A percentile compares a stretch with the other conserved stretches of the same genome.
Conservation (phyloP, 2,329 filamentous ascomycete species). For the Setomelanomma holmii region DNA sequence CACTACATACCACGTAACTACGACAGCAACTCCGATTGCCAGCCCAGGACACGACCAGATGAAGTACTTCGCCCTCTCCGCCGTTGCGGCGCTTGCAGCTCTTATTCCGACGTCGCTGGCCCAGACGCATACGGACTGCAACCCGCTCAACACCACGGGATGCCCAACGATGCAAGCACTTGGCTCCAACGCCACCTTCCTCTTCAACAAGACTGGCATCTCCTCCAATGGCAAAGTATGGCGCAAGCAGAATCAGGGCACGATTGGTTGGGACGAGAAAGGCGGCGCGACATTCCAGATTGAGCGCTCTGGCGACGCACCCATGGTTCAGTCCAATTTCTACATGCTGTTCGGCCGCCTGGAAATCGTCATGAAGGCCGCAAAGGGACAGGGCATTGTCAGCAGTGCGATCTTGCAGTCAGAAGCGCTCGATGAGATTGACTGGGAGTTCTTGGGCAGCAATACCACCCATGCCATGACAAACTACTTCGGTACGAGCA, state of each 20-base stretch:
- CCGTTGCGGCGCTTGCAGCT: constrained; percentile 45
- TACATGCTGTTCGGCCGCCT: constrained; percentile 64
- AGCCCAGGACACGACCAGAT: constrained; percentile 21
- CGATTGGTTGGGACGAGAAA: constrained; percentile 66
- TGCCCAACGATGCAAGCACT: constrained; percentile 78
- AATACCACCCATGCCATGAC: constrained; percentile 53
- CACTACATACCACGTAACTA: constrained; percentile 8
- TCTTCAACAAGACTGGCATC: constrained; percentile 61
- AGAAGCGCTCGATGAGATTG: constrained; percentile 62
- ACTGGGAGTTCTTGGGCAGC: constrained; percentile 57
- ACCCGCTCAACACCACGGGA: constrained; percentile 71
- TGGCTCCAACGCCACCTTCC: constrained; percentile 61
- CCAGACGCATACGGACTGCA: constrained; percentile 80
- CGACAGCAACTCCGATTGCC: constrained; percentile 4
- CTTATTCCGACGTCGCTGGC: constrained; percentile 61
- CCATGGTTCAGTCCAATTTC: constrained; percentile 72
- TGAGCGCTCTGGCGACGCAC: constrained; percentile 72
- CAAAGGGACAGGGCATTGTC: constrained; percentile 58
- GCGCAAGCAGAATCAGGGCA: constrained; percentile 70
- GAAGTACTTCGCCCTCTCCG: constrained; percentile 44
- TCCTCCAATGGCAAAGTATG: constrained; percentile 58
- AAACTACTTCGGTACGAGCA: constrained; percentile 64
- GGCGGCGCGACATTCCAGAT: constrained; percentile 76
- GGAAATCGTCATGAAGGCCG: constrained; percentile 56
- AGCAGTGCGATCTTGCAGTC: constrained; percentile 60